Evolutionary conservation across 805 yeast species (phyloP).

Genomic region (Kluyveromyces siamensis): DNA sequence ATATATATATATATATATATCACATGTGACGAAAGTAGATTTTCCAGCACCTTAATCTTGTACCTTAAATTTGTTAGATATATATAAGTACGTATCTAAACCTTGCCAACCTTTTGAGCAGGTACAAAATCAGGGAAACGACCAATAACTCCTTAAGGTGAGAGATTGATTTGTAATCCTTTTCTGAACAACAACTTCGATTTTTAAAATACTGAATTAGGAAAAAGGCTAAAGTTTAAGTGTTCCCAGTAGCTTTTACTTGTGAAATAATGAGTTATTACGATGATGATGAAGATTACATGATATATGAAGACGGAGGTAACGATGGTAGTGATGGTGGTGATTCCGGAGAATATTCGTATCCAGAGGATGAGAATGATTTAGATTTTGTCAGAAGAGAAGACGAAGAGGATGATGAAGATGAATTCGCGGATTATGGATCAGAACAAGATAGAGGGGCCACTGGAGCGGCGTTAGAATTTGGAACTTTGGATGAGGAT

Average conservation of each 20-base stretch:
- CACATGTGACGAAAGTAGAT: too few species aligned
- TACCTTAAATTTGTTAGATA: too few species aligned
- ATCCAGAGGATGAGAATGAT: conserved; percentile 9
- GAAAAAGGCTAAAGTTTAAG: not conserved
- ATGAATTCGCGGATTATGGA: conserved; percentile 11
- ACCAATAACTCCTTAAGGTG: too few species aligned
- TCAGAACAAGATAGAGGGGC: conserved; percentile 8
- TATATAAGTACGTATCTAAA: too few species aligned
- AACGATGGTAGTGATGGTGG: conserved; percentile 6
- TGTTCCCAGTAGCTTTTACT: not conserved
- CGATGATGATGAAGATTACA: conserved; percentile 11
- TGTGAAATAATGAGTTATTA: conserved; percentile 4
- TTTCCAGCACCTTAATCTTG: too few species aligned
- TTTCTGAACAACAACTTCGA: too few species aligned
- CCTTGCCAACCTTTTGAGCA: too few species aligned
- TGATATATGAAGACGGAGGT: conserved; percentile 8
- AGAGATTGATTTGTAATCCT: too few species aligned
- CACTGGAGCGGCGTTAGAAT: conserved; percentile 14
- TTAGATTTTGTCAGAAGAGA: conserved; percentile 1
- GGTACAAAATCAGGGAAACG: too few species aligned
- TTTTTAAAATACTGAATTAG: not conserved
- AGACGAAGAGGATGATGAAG: conserved; percentile 16
- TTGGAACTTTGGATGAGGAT: conserved; percentile 8
- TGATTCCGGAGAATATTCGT: conserved; percentile 17
- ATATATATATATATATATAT: too few species aligned